A percentile compares a stretch with the other conserved stretches of the same genome.
phyloP scores from a whole-genome alignment of 495 filamentous ascomycete genomes.

The Xylaria telfairii region DNA sequence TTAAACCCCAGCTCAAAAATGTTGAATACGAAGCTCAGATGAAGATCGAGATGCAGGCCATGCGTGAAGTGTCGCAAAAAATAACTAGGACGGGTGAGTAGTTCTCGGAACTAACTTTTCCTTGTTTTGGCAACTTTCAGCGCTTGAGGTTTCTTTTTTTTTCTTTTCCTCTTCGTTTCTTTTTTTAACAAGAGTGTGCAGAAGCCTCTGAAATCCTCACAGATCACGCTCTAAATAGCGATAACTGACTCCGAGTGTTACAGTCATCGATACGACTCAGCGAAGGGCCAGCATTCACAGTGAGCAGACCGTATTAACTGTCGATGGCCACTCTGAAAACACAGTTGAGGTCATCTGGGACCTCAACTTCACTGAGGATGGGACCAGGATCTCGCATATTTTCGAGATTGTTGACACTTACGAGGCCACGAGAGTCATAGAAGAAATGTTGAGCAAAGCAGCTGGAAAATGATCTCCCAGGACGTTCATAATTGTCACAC shows the following conservation, averaged over 20 bases:
- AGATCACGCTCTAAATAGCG: too few species aligned
- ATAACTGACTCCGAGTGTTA: too few species aligned
- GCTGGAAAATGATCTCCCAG: not conserved
- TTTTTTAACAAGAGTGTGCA: too few species aligned
- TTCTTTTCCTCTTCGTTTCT: too few species aligned
- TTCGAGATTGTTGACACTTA: constrained; percentile 19
- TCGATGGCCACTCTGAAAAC: not conserved
- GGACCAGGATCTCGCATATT: constrained; percentile 13
- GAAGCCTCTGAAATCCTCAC: too few species aligned
- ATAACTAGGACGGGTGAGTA: constrained; percentile 18
- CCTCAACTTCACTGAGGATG: constrained; percentile 22
- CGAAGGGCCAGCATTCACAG: constrained; percentile 20
- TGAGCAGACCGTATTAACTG: constrained; percentile 8
- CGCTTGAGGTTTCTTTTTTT: too few species aligned
- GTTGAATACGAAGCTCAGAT: constrained; percentile 30
- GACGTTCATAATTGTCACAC: too few species aligned
- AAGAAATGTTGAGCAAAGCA: constrained; percentile 17
- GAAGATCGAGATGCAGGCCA: constrained; percentile 23
- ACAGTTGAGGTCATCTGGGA: constrained; percentile 15
- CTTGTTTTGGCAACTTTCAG: too few species aligned
- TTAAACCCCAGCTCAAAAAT: constrained; percentile 22
- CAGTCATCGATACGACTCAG: constrained; percentile 19
- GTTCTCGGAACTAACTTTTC: too few species aligned
- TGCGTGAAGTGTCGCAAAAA: constrained; percentile 22
- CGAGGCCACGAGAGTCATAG: constrained; percentile 20